Evolutionary conservation across 2,329 filamentous ascomycete species (phyloP), one percentile per base, ranked within the genome.

Genomic region (Lasiodiplodia hormozganensis): DNA sequence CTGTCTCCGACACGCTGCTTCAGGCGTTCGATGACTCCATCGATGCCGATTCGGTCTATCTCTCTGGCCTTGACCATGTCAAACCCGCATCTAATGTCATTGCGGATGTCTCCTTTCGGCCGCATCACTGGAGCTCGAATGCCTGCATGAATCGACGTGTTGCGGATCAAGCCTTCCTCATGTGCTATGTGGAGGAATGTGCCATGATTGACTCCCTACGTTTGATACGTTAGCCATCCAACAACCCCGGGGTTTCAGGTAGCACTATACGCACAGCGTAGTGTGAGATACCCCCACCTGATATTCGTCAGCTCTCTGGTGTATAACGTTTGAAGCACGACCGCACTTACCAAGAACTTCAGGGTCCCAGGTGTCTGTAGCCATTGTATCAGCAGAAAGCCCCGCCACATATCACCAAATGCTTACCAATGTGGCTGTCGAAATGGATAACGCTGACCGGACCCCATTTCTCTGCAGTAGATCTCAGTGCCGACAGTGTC

Each of bases 141-240:
- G 0, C 88, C 88, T n/a, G 85, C 88, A 74, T 89, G 88, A 21
- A 89, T 84, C 0, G 86, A 88, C 2, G 82, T 84, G 71, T 89
- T 88, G 31, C 80, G 79, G 68, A 89, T 85, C 54, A 89, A 77
- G 0, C 86, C 85, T 76, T 89, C 87, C 75, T 89, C 87, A 71
- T 89, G 86, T 0, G 87, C 87, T 47, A 89, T 86, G 71, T 89
- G 86, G 16, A 89, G 77, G 73, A 88, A 89, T 0, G 87, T 89
- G 47, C 87, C 87, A 72, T 89, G 87, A 68, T 89, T 89, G 2
- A 88, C 77, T n/a, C 81, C 82, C 3, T 64, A 12, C 2, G n/a
- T 83, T 85, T 51, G n/a, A 43, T 14, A 21, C 25, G 14, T 68
- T 10, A 68, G 60, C n/a, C 21, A 31, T 25, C 18, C 43, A 11